Evolutionary conservation across 106 monocot species (phyloP).

Genomic region (Allium cepa): DNA sequence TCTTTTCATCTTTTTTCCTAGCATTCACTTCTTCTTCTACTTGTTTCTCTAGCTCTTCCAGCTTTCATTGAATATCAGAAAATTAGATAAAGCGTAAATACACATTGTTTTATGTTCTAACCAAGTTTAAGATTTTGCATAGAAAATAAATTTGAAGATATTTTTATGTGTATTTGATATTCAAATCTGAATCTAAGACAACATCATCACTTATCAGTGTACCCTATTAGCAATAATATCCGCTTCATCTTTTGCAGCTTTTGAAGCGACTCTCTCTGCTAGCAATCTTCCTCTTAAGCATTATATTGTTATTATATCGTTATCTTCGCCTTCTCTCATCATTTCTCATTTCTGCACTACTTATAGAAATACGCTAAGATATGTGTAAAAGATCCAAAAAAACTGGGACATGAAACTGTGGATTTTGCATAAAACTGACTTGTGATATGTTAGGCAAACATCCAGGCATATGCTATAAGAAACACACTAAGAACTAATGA

Average conservation of each 20-base stretch:
- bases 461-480: no score
- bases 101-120: neutral
- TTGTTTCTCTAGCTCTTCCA: slow-evolving; percentile 56
- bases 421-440: slow-evolving; percentile 6
- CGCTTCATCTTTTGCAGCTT: slow-evolving; percentile 70
- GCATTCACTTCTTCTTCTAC: slow-evolving; percentile 51
- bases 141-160: neutral
- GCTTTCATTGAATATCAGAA: slow-evolving; percentile 4
- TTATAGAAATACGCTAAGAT: neutral
- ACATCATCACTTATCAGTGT: neutral
- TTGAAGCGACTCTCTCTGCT: slow-evolving; percentile 84
- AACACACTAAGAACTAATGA: no score
- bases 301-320: slow-evolving; percentile 52
- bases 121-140: neutral
- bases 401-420: neutral
- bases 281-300: slow-evolving; percentile 80
- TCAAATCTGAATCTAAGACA: no score
- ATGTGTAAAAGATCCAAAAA: neutral
- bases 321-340: slow-evolving; percentile 18
- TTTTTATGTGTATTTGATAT: no score
- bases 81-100: neutral
- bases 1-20: slow-evolving; percentile 75
- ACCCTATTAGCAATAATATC: slow-evolving; percentile 61
- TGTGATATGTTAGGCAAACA: no score
- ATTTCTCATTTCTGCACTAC: no score